Conservation (phyloP, 108 stramenopile species). For the Nitzschia palea region DNA sequence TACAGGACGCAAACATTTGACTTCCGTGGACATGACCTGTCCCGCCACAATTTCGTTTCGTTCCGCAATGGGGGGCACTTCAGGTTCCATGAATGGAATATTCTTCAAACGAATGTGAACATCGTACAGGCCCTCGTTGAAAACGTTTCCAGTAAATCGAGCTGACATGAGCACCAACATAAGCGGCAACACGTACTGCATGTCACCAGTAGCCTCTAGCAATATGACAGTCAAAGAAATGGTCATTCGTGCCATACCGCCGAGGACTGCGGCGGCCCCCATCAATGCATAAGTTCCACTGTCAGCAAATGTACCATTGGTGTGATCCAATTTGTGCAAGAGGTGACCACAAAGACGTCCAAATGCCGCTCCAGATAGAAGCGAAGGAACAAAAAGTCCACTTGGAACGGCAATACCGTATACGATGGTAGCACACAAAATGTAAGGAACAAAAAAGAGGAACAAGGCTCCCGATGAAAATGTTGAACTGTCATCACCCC, state of each 20-base stretch:
- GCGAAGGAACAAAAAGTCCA: slow-evolving; percentile 90
- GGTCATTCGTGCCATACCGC: slow-evolving; percentile 99
- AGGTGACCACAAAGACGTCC: slow-evolving; percentile 95
- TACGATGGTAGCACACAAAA: slow-evolving; percentile 78
- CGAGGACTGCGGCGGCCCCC: slow-evolving; percentile 93
- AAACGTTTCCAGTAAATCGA: slow-evolving; percentile 95
- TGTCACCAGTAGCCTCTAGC: slow-evolving; percentile 96
- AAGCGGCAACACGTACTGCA: slow-evolving; percentile 97
- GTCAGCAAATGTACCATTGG: slow-evolving; percentile 95
- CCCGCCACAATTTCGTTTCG: slow-evolving; percentile 88
- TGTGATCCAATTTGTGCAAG: slow-evolving; percentile 94
- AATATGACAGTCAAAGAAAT: slow-evolving; percentile 97
- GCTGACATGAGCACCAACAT: slow-evolving; percentile 98
- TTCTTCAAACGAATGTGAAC: slow-evolving; percentile 89
- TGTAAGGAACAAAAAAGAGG: slow-evolving; percentile 93
- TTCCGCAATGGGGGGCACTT: slow-evolving; percentile 86
- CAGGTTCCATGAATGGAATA: slow-evolving; percentile 92
- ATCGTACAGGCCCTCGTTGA: slow-evolving; percentile 97
- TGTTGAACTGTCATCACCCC: slow-evolving; percentile 80
- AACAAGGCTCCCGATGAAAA: slow-evolving; percentile 93
- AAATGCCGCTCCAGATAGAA: slow-evolving; percentile 86
- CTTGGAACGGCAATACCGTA: slow-evolving; percentile 94
- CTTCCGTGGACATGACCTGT: slow-evolving; percentile 89
- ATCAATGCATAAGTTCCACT: slow-evolving; percentile 96
- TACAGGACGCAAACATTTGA: slow-evolving; percentile 86